These are phyloP conservation scores for Clonostachys byssicola DNA, from an alignment of 2,329 filamentous ascomycete genomes.

Conservation along the genomic window DNA sequence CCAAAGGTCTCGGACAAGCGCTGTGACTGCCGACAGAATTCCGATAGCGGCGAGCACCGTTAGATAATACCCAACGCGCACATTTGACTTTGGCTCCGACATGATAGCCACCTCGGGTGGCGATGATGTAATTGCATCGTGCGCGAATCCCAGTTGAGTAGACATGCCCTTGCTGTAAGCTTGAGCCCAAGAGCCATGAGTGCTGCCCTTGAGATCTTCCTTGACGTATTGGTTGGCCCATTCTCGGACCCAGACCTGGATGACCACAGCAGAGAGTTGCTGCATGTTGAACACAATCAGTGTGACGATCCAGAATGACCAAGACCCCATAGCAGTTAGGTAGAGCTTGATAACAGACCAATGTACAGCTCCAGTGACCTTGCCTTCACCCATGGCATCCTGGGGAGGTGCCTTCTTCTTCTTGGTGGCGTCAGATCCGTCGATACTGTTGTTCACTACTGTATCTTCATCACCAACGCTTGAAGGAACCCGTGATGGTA, in stretches of 20 bases:
- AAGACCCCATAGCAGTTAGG: conserved; percentile 85
- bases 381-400: conserved; percentile 66
- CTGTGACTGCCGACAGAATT: conserved; percentile 71
- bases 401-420: conserved; percentile 41
- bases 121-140: not conserved
- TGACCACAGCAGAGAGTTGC: conserved; percentile 81
- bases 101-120: conserved; percentile 7
- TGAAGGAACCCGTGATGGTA: conserved; percentile 75
- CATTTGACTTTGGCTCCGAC: conserved; percentile 44
- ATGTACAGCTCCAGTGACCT: conserved; percentile 83
- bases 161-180: conserved; percentile 17
- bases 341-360: conserved; percentile 84
- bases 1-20: conserved; percentile 78
- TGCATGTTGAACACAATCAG: conserved; percentile 73
- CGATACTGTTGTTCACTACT: conserved; percentile 40
- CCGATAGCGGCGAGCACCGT: conserved; percentile 78
- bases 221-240: conserved; percentile 87
- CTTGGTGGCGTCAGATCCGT: conserved; percentile 42
- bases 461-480: conserved; percentile 65
- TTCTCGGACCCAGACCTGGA: conserved; percentile 89
- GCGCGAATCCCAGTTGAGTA: conserved; percentile 8
- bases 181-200: conserved; percentile 10
- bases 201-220: conserved; percentile 20
- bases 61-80: conserved; percentile 65
- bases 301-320: conserved; percentile 89